Percentiles rank a stretch among this genome's conserved stretches.
phyloP scores from a whole-genome alignment of 2,329 filamentous ascomycete species.

The Aspergillus sp. region DNA sequence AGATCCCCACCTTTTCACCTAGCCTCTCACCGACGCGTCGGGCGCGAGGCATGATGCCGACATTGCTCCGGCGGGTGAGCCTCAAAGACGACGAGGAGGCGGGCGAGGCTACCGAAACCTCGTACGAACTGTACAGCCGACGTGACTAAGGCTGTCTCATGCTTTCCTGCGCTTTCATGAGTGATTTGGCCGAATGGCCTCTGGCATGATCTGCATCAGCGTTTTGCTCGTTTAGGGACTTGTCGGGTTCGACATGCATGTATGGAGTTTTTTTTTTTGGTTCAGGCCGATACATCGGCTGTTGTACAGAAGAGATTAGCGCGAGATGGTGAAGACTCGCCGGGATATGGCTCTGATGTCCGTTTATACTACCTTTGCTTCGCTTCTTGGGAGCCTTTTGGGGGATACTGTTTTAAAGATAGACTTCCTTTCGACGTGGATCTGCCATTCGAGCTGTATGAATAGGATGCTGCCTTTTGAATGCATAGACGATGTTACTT shows the following conservation, averaged over 20 bases:
- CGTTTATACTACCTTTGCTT: too few species aligned
- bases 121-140: slow-evolving; percentile 30
- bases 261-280: slow-evolving; percentile 16
- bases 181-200: slow-evolving; percentile 14
- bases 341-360: too few species aligned
- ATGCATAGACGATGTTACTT: too few species aligned
- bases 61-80: slow-evolving; percentile 28
- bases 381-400: too few species aligned
- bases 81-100: slow-evolving; percentile 34
- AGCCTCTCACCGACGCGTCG: slow-evolving; percentile 24
- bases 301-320: too few species aligned
- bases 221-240: slow-evolving; percentile 2
- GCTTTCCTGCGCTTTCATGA: slow-evolving; percentile 8
- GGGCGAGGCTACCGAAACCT: slow-evolving; percentile 23
- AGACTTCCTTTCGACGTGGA: too few species aligned
- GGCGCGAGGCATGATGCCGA: slow-evolving; percentile 25
- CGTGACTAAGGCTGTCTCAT: slow-evolving; percentile 17
- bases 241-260: slow-evolving; percentile 10
- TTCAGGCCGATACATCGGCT: too few species aligned
- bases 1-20: slow-evolving; percentile 18
- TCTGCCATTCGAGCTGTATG: too few species aligned
- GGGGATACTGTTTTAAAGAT: too few species aligned
- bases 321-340: too few species aligned
- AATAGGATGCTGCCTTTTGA: too few species aligned
- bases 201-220: slow-evolving; percentile 2